Percentiles rank a stretch among this genome's conserved stretches.
Evolutionary conservation across 176 grass and related monocot genomes (phyloP).

Genomic region (Avena sativa): DNA sequence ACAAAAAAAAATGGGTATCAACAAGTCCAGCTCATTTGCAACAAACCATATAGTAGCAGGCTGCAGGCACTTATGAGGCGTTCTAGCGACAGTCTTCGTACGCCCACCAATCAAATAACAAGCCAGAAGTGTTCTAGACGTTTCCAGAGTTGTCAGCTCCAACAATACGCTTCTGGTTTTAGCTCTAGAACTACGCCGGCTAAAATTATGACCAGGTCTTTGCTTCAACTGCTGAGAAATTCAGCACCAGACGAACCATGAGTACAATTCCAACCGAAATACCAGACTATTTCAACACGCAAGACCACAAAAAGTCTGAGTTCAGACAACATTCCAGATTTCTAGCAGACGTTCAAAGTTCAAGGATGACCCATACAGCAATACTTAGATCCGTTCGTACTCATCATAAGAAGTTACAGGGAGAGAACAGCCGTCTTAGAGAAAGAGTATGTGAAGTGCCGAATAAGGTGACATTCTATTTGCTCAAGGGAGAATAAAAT

Average conservation of each 20-base stretch:
- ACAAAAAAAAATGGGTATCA: too few relatives aligned
- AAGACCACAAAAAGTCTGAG: slow-evolving; percentile 30
- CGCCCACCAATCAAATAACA: too few relatives aligned
- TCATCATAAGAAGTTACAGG: neutral
- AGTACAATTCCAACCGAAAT: slow-evolving; percentile 20
- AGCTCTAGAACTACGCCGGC: neutral
- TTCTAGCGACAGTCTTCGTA: too few relatives aligned
- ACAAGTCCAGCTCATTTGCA: too few relatives aligned
- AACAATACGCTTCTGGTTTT: neutral
- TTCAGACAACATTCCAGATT: slow-evolving; percentile 1
- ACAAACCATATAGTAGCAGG: too few relatives aligned
- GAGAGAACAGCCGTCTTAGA: neutral
- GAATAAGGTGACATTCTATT: slow-evolving; percentile 18
- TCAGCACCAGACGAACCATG: neutral
- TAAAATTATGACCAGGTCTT: slow-evolving; percentile 29
- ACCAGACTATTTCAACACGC: slow-evolving; percentile 35
- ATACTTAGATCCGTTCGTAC: neutral
- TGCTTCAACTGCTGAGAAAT: slow-evolving; percentile 7
- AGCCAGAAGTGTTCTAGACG: too few relatives aligned
- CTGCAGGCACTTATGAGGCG: too few relatives aligned
- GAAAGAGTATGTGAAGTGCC: neutral
- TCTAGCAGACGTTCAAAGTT: slow-evolving; percentile 31
- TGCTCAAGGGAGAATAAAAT: slow-evolving; percentile 33
- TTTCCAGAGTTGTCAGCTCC: neutral
- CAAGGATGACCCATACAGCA: neutral